Evolutionary conservation across 768 basidiomycete species (phyloP).

Genomic region (Piloderma croceum): DNA sequence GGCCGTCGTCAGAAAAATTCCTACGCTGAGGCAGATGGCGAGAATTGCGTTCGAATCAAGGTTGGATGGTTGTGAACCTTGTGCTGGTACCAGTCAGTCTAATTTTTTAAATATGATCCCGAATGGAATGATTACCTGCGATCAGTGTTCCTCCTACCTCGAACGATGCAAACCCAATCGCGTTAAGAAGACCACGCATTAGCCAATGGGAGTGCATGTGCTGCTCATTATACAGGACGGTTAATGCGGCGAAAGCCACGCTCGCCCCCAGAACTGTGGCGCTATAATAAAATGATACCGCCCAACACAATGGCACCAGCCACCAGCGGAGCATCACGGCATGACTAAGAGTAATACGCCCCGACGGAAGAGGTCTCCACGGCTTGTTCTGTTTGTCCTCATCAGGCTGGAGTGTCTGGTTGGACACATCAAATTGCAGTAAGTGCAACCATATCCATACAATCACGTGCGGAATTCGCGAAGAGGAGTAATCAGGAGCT

Average conservation of each 20-base stretch:
- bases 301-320: slow-evolving; percentile 19
- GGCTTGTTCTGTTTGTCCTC: slow-evolving; percentile 27
- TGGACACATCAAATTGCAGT: slow-evolving; percentile 26
- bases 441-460: slow-evolving; percentile 29
- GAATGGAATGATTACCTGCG: slow-evolving; percentile 24
- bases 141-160: slow-evolving; percentile 33
- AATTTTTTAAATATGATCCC: too few species aligned
- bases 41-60: slow-evolving; percentile 22
- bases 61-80: slow-evolving; percentile 7
- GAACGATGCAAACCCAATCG: slow-evolving; percentile 32
- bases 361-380: slow-evolving; percentile 26
- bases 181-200: slow-evolving; percentile 30
- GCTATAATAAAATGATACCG: slow-evolving; percentile 20
- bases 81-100: too few species aligned
- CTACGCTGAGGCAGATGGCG: slow-evolving; percentile 20
- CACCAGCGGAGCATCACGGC: slow-evolving; percentile 22
- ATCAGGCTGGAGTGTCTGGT: slow-evolving; percentile 18
- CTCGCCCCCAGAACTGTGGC: slow-evolving; percentile 27
- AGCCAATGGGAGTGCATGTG: slow-evolving; percentile 30
- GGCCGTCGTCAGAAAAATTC: slow-evolving; percentile 27
- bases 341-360: slow-evolving; percentile 15
- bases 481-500: slow-evolving; percentile 1
- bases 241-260: slow-evolving; percentile 26
- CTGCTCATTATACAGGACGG: slow-evolving; percentile 36
- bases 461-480: slow-evolving; percentile 2